Conservation (phyloP, 345 rosid genomes). For the Citrus cavaleriei region DNA sequence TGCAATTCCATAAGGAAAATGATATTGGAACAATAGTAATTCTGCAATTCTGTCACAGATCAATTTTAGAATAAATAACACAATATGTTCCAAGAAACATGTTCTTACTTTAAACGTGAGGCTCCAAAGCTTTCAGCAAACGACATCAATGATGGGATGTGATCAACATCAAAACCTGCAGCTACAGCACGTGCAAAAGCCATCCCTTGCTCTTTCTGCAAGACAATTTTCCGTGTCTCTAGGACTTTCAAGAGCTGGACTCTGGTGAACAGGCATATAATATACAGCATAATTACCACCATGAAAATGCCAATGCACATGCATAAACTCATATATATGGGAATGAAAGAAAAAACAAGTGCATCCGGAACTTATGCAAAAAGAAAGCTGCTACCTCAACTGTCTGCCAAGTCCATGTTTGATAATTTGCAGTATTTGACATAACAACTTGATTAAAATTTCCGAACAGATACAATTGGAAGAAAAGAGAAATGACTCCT, state of each 20-base stretch:
- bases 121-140: conserved; percentile 92
- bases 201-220: conserved; percentile 99
- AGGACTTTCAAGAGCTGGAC: conserved; percentile 85
- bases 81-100: neutral
- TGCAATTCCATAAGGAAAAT: conserved; percentile 9
- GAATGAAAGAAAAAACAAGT: neutral
- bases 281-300: conserved; percentile 2
- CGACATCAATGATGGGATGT: conserved; percentile 64
- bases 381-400: neutral
- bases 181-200: conserved; percentile 99
- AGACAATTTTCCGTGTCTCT: conserved; percentile 70
- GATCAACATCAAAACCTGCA: conserved; percentile 90
- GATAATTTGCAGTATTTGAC: neutral
- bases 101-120: conserved; percentile 65
- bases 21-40: conserved; percentile 1
- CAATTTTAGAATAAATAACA: neutral
- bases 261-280: conserved; percentile 32
- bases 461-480: neutral
- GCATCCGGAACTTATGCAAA: neutral
- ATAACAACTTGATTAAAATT: neutral
- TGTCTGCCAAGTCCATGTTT: neutral
- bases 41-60: conserved; percentile 5
- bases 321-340: neutral
- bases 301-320: neutral
- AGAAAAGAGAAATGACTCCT: neutral